Evolutionary conservation across 2,329 filamentous ascomycete genomes (phyloP), one percentile per base, ranked within the genome.

Genomic region (Tolypocladium guangdongense): DNA sequence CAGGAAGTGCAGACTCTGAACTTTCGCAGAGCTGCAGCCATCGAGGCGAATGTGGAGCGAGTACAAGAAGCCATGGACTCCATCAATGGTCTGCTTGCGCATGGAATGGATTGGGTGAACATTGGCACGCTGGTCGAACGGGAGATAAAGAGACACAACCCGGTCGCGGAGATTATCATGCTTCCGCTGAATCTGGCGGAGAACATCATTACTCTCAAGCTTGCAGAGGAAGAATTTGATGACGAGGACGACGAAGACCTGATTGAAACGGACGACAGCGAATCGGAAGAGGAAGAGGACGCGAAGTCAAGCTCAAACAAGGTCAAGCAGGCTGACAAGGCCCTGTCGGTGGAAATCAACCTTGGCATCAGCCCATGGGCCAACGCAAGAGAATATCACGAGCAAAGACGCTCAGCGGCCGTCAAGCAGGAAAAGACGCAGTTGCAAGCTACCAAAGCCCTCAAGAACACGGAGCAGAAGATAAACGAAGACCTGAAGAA

Each of bases 81-180:
- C 4, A 86, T 99, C 52, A 97, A 95, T 66, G 88, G 89, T 0
- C 74, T 97, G n/a, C 82, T 99, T 55, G 82, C 82, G 6, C 90
- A 96, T 64, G 92, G 92, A 12, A 97, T 97, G 90, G 93, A 99
- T 62, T 99, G 93, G 93, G 83, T 90, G 12, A 88, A 96, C 59
- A 91, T 97, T 62, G 89, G 82, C 11, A 87, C 86, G 55, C 73
- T 99, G 57, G 88, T 99, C 51, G 90, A 96, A 66, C 81, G 90
- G 59, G 92, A 97, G 66, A 88, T 95, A 66, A 82, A 77, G 56
- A 78, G 84, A 49, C 78, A 82, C 32, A 99, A 99, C 59, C 82
- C 88, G 0, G 90, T 99, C 8, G 93, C 93, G 1, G 80, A 86
- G 54, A 84, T 90, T 46, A 95, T 99, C 63, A 88, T 87, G 65